phyloP scores from a whole-genome alignment of 108 stramenopile genomes.

The Stephanodiscus minutulus region DNA sequence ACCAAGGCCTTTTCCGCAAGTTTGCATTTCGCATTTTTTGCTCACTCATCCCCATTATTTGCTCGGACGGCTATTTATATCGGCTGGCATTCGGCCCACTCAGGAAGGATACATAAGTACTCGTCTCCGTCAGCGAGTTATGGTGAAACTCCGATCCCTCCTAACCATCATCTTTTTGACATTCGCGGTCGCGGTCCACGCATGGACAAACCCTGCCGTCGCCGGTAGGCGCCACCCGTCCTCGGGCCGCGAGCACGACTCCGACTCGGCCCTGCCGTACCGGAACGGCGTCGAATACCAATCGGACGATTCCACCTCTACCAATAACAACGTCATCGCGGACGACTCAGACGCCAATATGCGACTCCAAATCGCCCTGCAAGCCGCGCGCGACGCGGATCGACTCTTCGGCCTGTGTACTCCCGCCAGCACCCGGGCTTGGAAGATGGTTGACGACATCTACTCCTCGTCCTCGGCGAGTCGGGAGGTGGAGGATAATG shows the following conservation, averaged over 20 bases:
- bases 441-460: constrained; percentile 10
- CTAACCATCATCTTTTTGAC: not conserved
- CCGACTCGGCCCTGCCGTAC: not conserved
- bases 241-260: not conserved
- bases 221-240: not conserved
- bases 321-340: not conserved
- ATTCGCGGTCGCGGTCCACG: not conserved
- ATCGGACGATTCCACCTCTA: not conserved
- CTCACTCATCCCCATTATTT: no score
- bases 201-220: not conserved
- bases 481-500: constrained; percentile 13
- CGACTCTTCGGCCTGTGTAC: constrained; percentile 10
- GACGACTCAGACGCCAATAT: constrained; percentile 2
- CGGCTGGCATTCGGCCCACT: not conserved
- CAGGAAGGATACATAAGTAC: not conserved
- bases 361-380: constrained; percentile 9
- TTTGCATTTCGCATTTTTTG: no score
- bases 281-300: not conserved
- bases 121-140: not conserved
- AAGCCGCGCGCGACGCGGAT: constrained; percentile 10
- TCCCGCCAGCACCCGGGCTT: constrained; percentile 7
- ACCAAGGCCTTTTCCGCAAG: no score
- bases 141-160: not conserved
- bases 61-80: not conserved
- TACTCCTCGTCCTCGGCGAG: constrained; percentile 4